Base-by-base conservation (phyloP, 2,329 filamentous ascomycete species). In the Penicillium fuscoglaucum region DNA sequence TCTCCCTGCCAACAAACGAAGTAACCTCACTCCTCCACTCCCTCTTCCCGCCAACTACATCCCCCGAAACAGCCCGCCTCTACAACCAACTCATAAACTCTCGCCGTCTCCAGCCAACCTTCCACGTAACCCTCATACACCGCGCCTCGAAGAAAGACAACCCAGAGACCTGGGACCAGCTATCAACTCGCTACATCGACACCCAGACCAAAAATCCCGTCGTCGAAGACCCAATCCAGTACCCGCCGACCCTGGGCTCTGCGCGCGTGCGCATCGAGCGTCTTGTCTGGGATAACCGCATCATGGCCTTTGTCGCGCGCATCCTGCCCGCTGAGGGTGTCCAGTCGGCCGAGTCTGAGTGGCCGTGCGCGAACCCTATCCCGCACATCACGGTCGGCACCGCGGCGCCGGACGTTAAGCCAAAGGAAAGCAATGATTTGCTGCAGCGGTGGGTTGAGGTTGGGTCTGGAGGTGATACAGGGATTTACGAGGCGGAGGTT, bases 81-180 rank as follows among this genome's bases (percentile, higher is more conserved):
- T 99, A 90, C 79, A 84, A 83, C 67, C 85, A 90, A 57, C 83
- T 99, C 35, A 84, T 89, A 73, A 83, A 89, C 65, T 83, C 82
- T 2, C 83, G 88, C 21, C 90, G 95, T 55, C 78, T 98, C 6
- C 93, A 98, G 74, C 72, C 83, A n/a, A 83, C 87, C 41, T 99
- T 98, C 73, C 95, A 99, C 72, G 90, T 99, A 58, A 99, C 95
- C 0, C 83, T 99, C 40, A 91, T 97, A 73, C 95, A 99, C 75
- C 87, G 88, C 47, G 86, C 88, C 12, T 80, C 79, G 3, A 79
- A 85, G 10, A 80, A 80, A 41, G 77, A 87, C 31, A 76, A 87
- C 62, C 83, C 87, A 0, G 84, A 88, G 9, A 80, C 93, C 54
- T 99, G 95, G 95, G 78, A 88, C 54, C 83, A 82, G 55, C 93